Evolutionary conservation across 108 stramenopile genomes (phyloP).

Genomic region (Nitzschia sp.): DNA sequence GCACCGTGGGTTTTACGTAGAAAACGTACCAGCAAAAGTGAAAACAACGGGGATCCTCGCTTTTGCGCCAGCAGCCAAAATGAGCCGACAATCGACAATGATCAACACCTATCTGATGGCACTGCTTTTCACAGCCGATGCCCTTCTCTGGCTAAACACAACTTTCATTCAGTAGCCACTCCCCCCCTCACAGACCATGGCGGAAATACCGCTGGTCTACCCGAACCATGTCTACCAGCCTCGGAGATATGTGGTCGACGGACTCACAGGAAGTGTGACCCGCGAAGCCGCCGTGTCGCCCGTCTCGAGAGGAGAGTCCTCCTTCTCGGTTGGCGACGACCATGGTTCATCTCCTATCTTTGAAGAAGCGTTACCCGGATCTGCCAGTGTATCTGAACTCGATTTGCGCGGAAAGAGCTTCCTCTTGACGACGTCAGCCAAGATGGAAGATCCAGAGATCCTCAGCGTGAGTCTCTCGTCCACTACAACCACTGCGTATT

Average conservation of each 20-base stretch:
- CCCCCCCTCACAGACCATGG: not conserved
- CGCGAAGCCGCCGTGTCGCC: not conserved
- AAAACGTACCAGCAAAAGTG: too few relatives aligned
- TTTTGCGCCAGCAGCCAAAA: too few relatives aligned
- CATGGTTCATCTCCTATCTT: not conserved
- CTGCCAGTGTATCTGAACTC: constrained; percentile 37
- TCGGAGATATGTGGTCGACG: constrained; percentile 34
- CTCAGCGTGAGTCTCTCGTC: constrained; percentile 28
- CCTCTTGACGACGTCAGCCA: constrained; percentile 35
- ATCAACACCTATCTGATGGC: too few relatives aligned
- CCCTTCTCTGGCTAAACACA: too few relatives aligned
- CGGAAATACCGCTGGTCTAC: constrained; percentile 39
- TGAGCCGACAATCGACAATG: too few relatives aligned
- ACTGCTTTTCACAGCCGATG: too few relatives aligned
- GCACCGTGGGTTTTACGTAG: too few relatives aligned
- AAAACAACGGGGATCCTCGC: too few relatives aligned
- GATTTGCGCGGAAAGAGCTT: constrained; percentile 10
- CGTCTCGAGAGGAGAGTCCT: not conserved
- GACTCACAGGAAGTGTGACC: not conserved
- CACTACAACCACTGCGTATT: not conserved
- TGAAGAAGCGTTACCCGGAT: constrained; percentile 31
- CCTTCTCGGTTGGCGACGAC: not conserved
- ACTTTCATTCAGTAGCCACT: too few relatives aligned
- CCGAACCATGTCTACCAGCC: constrained; percentile 24
- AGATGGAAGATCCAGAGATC: constrained; percentile 21